Conservation (phyloP, 2,329 filamentous ascomycete genomes). For the Huntiella savannae region DNA sequence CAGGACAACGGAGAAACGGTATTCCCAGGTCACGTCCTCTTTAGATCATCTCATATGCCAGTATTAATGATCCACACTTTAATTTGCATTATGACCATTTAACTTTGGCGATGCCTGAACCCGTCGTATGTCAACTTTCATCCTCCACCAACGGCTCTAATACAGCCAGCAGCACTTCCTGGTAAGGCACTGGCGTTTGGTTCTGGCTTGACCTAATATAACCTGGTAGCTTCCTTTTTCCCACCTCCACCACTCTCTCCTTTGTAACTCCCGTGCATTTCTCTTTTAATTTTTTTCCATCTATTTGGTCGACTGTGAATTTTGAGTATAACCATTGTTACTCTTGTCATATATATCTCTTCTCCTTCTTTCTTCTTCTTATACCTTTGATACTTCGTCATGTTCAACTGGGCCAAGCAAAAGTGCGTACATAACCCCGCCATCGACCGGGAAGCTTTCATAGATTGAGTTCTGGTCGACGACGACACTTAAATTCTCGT, state of each 20-base stretch:
- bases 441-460: too few relatives aligned
- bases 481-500: too few relatives aligned
- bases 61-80: background rate
- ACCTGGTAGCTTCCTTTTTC: slow-evolving; percentile 3
- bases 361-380: slow-evolving; percentile 3
- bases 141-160: background rate
- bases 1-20: too few relatives aligned
- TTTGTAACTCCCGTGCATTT: slow-evolving; percentile 1
- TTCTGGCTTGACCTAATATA: background rate
- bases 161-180: background rate
- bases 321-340: background rate
- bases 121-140: too few relatives aligned
- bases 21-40: too few relatives aligned
- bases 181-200: background rate
- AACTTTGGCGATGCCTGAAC: background rate
- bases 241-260: slow-evolving; percentile 1
- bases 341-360: slow-evolving; percentile 3
- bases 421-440: slow-evolving; percentile 36
- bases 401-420: slow-evolving; percentile 92
- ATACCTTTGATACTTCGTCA: slow-evolving; percentile 24
- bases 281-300: slow-evolving; percentile 1
- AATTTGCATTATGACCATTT: background rate
- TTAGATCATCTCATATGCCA: too few relatives aligned
- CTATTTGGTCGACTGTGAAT: slow-evolving; percentile 1
- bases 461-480: too few relatives aligned